A percentile compares a stretch with the other conserved stretches of the same genome.
These are phyloP conservation scores for Exobasidium rhododendri DNA, from an alignment of 1,284 basidiomycete genomes.

Conservation along the genomic window DNA sequence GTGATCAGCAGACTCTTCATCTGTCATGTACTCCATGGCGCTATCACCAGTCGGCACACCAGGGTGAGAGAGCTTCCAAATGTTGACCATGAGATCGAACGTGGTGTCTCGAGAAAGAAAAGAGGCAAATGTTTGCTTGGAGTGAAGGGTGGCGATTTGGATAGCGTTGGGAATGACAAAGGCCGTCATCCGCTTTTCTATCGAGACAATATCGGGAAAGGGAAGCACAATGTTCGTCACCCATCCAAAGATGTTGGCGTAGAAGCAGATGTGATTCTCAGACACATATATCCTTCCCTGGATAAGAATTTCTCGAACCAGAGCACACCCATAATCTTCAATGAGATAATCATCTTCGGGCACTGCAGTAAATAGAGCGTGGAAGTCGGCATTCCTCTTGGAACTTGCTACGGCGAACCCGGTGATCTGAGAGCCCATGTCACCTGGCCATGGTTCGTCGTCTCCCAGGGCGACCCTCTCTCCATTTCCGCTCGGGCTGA, in stretches of 20 bases:
- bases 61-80: slow-evolving; percentile 87
- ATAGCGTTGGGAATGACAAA: slow-evolving; percentile 98
- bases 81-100: slow-evolving; percentile 91
- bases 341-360: slow-evolving; percentile 97
- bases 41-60: slow-evolving; percentile 61
- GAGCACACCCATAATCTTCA: slow-evolving; percentile 95
- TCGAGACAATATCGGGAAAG: slow-evolving; percentile 79
- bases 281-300: slow-evolving; percentile 95
- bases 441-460: slow-evolving; percentile 28
- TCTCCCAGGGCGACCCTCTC: slow-evolving; percentile 32
- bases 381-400: slow-evolving; percentile 92
- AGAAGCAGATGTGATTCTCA: slow-evolving; percentile 96
- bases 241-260: slow-evolving; percentile 99
- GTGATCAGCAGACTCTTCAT: slow-evolving; percentile 31
- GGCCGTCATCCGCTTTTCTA: slow-evolving; percentile 98
- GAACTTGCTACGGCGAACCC: slow-evolving; percentile 96
- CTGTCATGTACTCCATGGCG: slow-evolving; percentile 23
- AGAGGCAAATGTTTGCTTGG: slow-evolving; percentile 83
- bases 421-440: slow-evolving; percentile 44
- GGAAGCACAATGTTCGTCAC: slow-evolving; percentile 89
- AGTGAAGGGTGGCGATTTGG: slow-evolving; percentile 75
- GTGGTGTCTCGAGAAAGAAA: slow-evolving; percentile 95
- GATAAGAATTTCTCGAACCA: slow-evolving; percentile 92
- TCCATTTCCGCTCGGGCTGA: slow-evolving; percentile 24
- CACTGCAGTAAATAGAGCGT: slow-evolving; percentile 77